Evolutionary conservation across 2,329 filamentous ascomycete genomes (phyloP).

Genomic region (Pseudogymnoascus sp.): DNA sequence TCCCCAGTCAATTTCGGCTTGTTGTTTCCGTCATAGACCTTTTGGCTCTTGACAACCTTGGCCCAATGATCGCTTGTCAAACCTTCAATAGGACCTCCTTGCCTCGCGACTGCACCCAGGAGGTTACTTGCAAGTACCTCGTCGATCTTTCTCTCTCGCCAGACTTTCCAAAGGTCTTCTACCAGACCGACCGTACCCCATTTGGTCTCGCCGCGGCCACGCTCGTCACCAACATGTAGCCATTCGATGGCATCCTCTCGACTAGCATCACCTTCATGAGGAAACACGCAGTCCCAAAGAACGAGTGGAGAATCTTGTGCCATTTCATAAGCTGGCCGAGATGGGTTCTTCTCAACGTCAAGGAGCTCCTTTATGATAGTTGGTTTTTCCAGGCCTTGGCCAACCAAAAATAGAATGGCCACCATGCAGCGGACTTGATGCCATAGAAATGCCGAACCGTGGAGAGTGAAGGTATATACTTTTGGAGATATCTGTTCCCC

Average conservation of each 20-base stretch:
- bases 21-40: constrained; percentile 50
- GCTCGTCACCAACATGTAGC: constrained; percentile 68
- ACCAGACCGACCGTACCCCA: constrained; percentile 60
- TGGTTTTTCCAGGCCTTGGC: constrained; percentile 75
- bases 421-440: constrained; percentile 96
- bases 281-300: constrained; percentile 93
- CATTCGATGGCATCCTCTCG: constrained; percentile 61
- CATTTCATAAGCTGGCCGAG: constrained; percentile 83
- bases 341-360: constrained; percentile 61
- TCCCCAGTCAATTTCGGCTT: constrained; percentile 41
- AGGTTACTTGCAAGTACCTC: constrained; percentile 73
- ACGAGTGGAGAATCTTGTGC: constrained; percentile 84
- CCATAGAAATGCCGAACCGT: constrained; percentile 92
- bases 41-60: constrained; percentile 32
- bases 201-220: constrained; percentile 46
- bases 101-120: constrained; percentile 51
- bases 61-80: constrained; percentile 18
- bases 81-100: constrained; percentile 27
- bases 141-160: constrained; percentile 81
- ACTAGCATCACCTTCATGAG: constrained; percentile 37
- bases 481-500: constrained; percentile 38
- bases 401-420: constrained; percentile 84
- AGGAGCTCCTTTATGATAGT: constrained; percentile 66
- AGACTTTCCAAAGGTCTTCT: constrained; percentile 71
- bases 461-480: constrained; percentile 80